Conservation (phyloP, 768 basidiomycete genomes). For the Panellus pusillus region DNA sequence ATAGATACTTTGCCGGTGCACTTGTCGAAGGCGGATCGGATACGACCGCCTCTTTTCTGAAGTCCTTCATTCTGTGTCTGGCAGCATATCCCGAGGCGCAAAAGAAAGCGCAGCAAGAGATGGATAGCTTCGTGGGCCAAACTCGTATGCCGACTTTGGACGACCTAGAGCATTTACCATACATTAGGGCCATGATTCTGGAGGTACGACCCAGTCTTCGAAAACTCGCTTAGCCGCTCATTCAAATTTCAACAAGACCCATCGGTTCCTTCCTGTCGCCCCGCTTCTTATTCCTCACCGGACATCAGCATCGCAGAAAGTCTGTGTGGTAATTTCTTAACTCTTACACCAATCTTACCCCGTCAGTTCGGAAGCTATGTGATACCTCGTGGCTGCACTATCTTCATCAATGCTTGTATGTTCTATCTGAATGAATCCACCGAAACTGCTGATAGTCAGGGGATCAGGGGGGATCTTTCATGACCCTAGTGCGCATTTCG, state of each 20-base stretch:
- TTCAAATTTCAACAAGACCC: background rate
- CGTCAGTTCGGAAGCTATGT: background rate
- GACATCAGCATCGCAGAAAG: background rate
- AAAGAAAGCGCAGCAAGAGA: constrained; percentile 23
- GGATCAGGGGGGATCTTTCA: background rate
- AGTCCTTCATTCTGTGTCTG: constrained; percentile 25
- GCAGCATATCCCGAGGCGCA: constrained; percentile 27
- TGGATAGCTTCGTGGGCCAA: constrained; percentile 25
- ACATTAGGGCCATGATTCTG: constrained; percentile 21
- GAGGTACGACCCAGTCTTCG: constrained; percentile 12
- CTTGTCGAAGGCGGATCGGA: constrained; percentile 31
- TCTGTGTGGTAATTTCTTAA: background rate
- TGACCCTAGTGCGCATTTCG: background rate
- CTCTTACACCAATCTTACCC: background rate
- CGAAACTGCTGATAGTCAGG: background rate
- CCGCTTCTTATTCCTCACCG: background rate
- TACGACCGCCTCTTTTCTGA: constrained; percentile 27
- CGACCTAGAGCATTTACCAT: constrained; percentile 21
- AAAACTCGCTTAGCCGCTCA: background rate
- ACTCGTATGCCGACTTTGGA: constrained; percentile 20
- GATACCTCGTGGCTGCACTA: background rate
- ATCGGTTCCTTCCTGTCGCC: background rate
- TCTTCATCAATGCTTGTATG: background rate
- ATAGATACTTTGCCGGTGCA: constrained; percentile 30
- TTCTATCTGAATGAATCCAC: background rate